Evolutionary conservation across 306 rosid genomes (phyloP).

Genomic region (Cyamopsis tetragonoloba): DNA sequence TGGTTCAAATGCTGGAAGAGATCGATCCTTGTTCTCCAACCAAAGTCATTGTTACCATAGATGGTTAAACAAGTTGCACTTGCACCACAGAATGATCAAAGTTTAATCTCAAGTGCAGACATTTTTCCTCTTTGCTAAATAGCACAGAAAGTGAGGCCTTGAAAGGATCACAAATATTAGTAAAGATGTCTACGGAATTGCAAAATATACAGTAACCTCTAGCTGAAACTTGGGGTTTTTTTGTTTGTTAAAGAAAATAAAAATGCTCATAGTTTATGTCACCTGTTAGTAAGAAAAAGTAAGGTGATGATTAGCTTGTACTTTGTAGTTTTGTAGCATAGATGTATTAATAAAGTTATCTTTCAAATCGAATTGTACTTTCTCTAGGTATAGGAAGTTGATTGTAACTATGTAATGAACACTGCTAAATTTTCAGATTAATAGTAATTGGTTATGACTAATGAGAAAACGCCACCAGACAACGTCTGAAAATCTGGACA

Average conservation of each 20-base stretch:
- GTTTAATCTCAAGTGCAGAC: background rate
- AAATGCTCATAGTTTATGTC: background rate
- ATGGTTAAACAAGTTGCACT: conserved; percentile 19
- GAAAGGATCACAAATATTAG: background rate
- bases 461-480: too few species aligned
- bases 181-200: too few species aligned
- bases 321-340: background rate
- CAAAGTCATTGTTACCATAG: conserved; percentile 36
- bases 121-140: conserved; percentile 9
- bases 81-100: background rate
- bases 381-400: background rate
- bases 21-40: conserved; percentile 51
- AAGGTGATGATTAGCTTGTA: conserved; percentile 2
- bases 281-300: background rate
- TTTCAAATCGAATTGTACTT: background rate
- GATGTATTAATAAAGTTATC: background rate
- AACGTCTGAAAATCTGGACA: too few species aligned
- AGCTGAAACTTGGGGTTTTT: background rate
- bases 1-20: conserved; percentile 87
- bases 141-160: background rate
- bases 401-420: conserved; percentile 4
- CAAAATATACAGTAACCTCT: background rate
- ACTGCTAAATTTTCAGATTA: background rate
- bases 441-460: too few species aligned
- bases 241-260: background rate